phyloP scores from a whole-genome alignment of 2,329 filamentous ascomycete species.

The Aureobasidium vineae region DNA sequence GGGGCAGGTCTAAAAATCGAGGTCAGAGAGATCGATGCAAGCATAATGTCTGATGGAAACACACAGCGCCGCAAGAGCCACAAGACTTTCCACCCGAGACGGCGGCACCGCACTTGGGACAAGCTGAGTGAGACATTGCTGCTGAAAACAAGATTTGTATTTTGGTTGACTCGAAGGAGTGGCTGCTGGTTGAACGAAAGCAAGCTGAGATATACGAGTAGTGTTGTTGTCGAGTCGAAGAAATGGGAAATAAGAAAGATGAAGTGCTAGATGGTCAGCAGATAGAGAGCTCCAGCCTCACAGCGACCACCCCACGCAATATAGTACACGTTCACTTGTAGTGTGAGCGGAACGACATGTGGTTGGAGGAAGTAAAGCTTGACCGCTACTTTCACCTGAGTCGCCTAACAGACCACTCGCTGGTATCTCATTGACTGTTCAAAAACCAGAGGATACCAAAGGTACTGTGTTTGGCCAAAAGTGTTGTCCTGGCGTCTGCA shows the following conservation, averaged over 20 bases:
- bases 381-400: conserved; percentile 2
- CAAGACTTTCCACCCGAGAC: conserved; percentile 37
- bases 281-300: conserved; percentile 21
- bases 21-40: neutral
- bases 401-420: neutral
- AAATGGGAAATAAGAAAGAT: neutral
- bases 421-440: too few relatives aligned
- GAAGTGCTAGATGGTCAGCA: conserved; percentile 11
- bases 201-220: neutral
- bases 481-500: neutral
- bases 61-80: conserved; percentile 37
- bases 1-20: conserved; percentile 33
- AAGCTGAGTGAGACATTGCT: conserved; percentile 29
- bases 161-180: neutral
- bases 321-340: neutral
- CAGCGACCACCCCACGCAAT: conserved; percentile 2
- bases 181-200: neutral
- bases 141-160: neutral
- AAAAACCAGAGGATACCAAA: neutral
- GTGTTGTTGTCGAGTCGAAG: neutral
- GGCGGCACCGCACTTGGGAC: conserved; percentile 38
- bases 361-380: conserved; percentile 5
- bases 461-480: neutral
- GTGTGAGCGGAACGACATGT: neutral
- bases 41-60: conserved; percentile 19